A percentile compares a stretch with the other conserved stretches of the same genome.
Evolutionary conservation across 257 asterid species (phyloP).

Genomic region (Solanum pennellii): DNA sequence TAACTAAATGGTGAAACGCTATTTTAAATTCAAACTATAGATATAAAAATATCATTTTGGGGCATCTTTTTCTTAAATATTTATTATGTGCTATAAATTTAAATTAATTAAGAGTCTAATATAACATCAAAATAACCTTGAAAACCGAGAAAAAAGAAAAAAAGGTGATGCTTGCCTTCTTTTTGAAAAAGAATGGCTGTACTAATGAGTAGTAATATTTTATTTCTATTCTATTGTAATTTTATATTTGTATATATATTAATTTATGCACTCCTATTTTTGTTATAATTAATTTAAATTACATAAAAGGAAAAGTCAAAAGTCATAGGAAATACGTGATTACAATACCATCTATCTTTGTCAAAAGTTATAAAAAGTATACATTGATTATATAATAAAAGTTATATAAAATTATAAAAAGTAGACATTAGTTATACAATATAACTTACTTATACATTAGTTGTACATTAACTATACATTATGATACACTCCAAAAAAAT

Average conservation of each 20-base stretch:
- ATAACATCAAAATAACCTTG: not conserved
- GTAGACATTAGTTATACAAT: not conserved
- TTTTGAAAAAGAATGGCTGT: not conserved
- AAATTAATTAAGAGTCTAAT: not conserved
- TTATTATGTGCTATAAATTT: not conserved
- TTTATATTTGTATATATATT: not conserved
- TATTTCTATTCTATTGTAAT: not conserved
- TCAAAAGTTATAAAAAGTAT: too few species aligned
- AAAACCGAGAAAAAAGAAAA: not conserved
- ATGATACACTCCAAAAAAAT: too few species aligned
- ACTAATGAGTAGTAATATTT: not conserved
- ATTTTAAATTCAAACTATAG: not conserved
- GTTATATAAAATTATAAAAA: too few species aligned
- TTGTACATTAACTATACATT: not conserved
- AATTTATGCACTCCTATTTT: too few species aligned
- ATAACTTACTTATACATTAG: not conserved
- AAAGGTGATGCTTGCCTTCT: not conserved
- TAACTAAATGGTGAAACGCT: rapidly evolving
- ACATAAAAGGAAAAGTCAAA: not conserved
- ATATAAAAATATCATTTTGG: not conserved
- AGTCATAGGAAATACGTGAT: not conserved
- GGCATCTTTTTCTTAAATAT: not conserved
- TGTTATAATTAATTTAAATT: too few species aligned
- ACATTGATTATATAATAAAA: not conserved
- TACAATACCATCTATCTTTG: too few species aligned